Percentiles rank a stretch among this genome's conserved stretches.
Conservation (phyloP, 495 filamentous ascomycete species). For the Hypoxylon trugodes region DNA sequence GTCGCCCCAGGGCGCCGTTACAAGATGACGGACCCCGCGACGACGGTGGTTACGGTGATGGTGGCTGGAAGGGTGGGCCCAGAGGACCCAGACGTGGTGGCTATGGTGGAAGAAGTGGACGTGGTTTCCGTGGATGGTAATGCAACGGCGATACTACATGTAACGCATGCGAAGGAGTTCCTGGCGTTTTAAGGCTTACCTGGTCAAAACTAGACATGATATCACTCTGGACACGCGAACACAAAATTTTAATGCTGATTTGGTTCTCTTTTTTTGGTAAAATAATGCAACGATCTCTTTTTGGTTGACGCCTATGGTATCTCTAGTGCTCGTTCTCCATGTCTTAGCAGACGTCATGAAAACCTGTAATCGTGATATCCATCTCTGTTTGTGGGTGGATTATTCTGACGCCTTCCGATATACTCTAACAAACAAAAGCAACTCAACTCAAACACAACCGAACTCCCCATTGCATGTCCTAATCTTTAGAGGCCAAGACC, state of each 20-base stretch:
- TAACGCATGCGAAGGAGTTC: constrained; percentile 38
- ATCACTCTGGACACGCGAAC: constrained; percentile 16
- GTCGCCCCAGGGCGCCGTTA: constrained; percentile 65
- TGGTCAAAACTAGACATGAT: constrained; percentile 28
- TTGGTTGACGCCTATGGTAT: constrained; percentile 30
- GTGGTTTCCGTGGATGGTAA: constrained; percentile 58
- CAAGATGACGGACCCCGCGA: constrained; percentile 59
- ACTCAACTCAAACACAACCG: too few species aligned
- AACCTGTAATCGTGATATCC: constrained; percentile 17
- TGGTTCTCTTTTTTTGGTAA: constrained; percentile 11
- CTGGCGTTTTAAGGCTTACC: constrained; percentile 31
- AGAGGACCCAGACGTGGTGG: constrained; percentile 56
- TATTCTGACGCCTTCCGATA: constrained; percentile 11
- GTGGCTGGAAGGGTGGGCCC: constrained; percentile 57
- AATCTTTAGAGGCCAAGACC: neutral
- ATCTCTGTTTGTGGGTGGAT: constrained; percentile 17
- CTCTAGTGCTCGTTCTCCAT: constrained; percentile 25
- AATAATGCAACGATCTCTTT: constrained; percentile 10
- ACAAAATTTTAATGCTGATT: neutral
- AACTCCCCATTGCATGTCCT: neutral
- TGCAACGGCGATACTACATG: neutral
- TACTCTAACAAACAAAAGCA: constrained; percentile 15
- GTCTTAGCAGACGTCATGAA: neutral
- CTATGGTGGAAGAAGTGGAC: constrained; percentile 50
- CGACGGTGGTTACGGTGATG: constrained; percentile 64